Evolutionary conservation across 106 monocot species (phyloP), one percentile per base, ranked within the genome.

Genomic region (Iris macrosiphon): DNA sequence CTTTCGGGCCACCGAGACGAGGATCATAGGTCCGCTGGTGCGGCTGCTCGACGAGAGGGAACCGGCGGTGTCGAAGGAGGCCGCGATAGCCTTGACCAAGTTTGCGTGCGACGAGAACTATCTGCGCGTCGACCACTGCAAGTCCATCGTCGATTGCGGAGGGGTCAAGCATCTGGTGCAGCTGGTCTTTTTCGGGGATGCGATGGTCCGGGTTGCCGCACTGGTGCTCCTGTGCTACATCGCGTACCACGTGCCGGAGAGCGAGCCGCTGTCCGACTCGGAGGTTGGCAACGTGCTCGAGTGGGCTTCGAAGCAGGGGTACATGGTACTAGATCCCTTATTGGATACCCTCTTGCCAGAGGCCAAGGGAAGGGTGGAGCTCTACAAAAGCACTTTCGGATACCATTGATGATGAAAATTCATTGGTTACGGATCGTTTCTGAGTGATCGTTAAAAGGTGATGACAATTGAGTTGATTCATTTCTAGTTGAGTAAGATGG

Each of bases 41-140:
- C 32, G 61, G 23, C 49, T 98, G 24, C 82, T 98, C 2, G 96
- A 93, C 26, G 88, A 87, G 29, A 63, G 74, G 55, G 96, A 98
- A 45, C 55, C 23, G 0, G 30, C 59, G 3, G 69, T 90, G 20
- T 69, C 77, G 20, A 66, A 59, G 21, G 90, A 83, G 55, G 86
- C 86, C 0, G 80, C 68, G 1, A 42, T 71, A 13, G 82, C 90
- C n/a, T 48, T 98, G 14, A 60, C 72, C 7, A 90, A 98, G 64
- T 98, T 98, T 40, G 86, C 83, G 0, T 80, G 90, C 64, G 74
- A 71, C 0, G 96, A 98, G 37, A 98, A 98, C 31, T 98, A 72
- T 55, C 76, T 87, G 32, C 83, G 75, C 59, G 18, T 60, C 4
- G 86, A 90, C 57, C 96, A 98, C 31, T 76, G 79, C 1, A 79